These are phyloP conservation scores for Sugiyamaella neomexicana DNA, from an alignment of 1,139 yeast species.

Conservation along the genomic window DNA sequence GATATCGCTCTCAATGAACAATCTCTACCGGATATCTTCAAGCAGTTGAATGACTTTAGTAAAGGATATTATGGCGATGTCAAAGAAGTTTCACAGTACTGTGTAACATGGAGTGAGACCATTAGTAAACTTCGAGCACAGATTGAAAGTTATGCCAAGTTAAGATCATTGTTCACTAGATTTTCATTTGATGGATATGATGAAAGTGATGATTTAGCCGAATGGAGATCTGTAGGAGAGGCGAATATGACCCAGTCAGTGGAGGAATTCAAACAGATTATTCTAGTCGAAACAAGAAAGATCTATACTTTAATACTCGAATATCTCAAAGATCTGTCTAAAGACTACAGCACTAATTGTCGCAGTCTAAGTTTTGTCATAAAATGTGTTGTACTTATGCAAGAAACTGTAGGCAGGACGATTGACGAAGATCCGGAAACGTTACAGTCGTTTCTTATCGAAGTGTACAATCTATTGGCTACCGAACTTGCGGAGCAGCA, in stretches of 20 bases:
- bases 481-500: not conserved
- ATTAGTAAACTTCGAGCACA: slow-evolving; percentile 16
- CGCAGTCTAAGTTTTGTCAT: slow-evolving; percentile 19
- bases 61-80: slow-evolving; percentile 24
- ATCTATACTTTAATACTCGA: slow-evolving; percentile 14
- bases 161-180: slow-evolving; percentile 17
- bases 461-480: not conserved
- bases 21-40: slow-evolving; percentile 20
- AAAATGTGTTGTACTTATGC: slow-evolving; percentile 14
- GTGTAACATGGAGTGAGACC: slow-evolving; percentile 23
- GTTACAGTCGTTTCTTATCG: not conserved
- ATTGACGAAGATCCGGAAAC: not conserved
- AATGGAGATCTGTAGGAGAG: slow-evolving; percentile 22
- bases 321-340: slow-evolving; percentile 13
- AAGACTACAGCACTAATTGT: slow-evolving; percentile 1
- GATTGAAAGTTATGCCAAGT: slow-evolving; percentile 21
- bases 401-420: slow-evolving; percentile 10
- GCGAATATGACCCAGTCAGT: slow-evolving; percentile 13
- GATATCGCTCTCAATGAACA: slow-evolving; percentile 17
- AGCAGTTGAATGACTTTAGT: slow-evolving; percentile 19
- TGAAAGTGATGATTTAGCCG: slow-evolving; percentile 22
- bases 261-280: slow-evolving; percentile 12
- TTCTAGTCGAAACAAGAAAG: not conserved
- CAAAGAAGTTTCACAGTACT: slow-evolving; percentile 14
- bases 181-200: slow-evolving; percentile 15